Evolutionary conservation across 1,284 basidiomycete species (phyloP).

Genomic region (Takashimella koratensis): DNA sequence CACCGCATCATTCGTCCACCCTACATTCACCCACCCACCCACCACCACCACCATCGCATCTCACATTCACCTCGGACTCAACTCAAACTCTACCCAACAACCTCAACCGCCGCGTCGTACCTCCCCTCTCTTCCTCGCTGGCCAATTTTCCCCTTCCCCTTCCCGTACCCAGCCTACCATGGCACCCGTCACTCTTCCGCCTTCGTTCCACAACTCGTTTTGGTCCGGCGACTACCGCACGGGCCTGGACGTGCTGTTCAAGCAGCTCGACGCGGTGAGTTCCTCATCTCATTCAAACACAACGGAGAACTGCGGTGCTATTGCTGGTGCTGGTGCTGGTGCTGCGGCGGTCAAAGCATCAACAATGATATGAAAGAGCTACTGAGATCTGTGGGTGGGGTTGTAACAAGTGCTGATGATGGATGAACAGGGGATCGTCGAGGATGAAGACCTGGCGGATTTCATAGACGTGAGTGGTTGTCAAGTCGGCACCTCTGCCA

Average conservation of each 20-base stretch:
- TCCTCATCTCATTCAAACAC: background rate
- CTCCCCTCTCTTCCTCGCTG: no score
- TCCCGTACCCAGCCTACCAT: conserved; percentile 49
- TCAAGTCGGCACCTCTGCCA: no score
- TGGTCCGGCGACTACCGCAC: conserved; percentile 83
- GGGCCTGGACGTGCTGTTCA: conserved; percentile 71
- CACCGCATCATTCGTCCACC: background rate
- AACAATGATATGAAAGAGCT: no score
- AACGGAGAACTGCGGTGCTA: no score
- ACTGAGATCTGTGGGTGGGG: conserved; percentile 2
- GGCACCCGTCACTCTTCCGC: conserved; percentile 78
- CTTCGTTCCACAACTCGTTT: conserved; percentile 83
- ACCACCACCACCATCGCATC: background rate
- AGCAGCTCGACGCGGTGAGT: conserved; percentile 70
- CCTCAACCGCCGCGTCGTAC: no score
- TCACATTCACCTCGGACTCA: no score
- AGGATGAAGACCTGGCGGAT: conserved; percentile 73
- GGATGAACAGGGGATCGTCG: conserved; percentile 50
- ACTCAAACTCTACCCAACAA: no score
- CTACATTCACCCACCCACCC: background rate
- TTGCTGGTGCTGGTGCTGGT: no score
- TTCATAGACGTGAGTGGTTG: conserved; percentile 74
- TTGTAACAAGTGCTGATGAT: conserved; percentile 1
- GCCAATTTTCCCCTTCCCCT: no score
- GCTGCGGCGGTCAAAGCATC: background rate